Conservation (phyloP, 805 yeast species). For the Starmera caribaea region DNA sequence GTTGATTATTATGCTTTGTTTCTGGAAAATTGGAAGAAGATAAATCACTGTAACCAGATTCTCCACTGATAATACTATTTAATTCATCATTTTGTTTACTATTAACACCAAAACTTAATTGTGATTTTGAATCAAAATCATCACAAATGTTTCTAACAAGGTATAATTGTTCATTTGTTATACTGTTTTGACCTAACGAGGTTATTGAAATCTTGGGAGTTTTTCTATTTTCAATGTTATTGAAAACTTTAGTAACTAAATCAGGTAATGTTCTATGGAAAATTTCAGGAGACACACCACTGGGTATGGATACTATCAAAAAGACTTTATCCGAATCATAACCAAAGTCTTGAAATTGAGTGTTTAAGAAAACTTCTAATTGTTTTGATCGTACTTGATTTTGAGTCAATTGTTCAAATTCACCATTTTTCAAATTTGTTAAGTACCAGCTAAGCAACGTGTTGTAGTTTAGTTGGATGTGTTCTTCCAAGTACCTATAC, state of each 20-base stretch:
- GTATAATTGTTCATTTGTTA: slow-evolving; percentile 24
- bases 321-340: neutral
- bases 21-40: too few species aligned
- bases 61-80: slow-evolving; percentile 3
- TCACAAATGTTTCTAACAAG: slow-evolving; percentile 19
- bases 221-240: slow-evolving; percentile 21
- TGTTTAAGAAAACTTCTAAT: slow-evolving; percentile 18
- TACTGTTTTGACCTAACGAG: slow-evolving; percentile 4
- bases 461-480: slow-evolving; percentile 22
- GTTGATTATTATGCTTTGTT: too few species aligned
- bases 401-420: slow-evolving; percentile 23
- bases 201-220: slow-evolving; percentile 14
- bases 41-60: neutral
- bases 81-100: neutral
- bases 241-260: neutral
- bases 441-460: slow-evolving; percentile 29
- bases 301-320: neutral
- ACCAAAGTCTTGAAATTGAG: neutral
- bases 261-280: neutral
- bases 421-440: slow-evolving; percentile 23
- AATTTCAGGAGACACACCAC: neutral
- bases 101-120: slow-evolving; percentile 13
- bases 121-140: slow-evolving; percentile 19
- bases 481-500: slow-evolving; percentile 14
- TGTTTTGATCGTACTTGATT: slow-evolving; percentile 18